Conservation (phyloP, 202 grass and related monocot species). For the Cymbopogon flexuosus region DNA sequence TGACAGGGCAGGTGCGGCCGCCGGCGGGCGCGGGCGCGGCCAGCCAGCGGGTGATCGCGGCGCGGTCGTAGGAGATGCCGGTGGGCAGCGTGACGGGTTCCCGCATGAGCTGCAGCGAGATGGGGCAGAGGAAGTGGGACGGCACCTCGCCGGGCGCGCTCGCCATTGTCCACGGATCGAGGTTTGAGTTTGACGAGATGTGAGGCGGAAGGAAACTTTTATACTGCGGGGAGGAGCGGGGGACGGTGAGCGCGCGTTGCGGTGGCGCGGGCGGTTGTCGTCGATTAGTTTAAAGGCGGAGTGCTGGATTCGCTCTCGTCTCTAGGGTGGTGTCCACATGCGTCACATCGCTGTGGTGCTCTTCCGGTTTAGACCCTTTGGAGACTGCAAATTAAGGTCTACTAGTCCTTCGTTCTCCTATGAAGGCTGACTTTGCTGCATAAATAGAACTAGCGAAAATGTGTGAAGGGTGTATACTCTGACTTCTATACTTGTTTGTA, state of each 20-base stretch:
- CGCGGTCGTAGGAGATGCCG: conserved; percentile 83
- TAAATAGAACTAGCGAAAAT: neutral
- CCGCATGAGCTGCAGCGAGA: conserved; percentile 86
- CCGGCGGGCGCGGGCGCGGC: neutral
- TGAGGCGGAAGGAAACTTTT: neutral
- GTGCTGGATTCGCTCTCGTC: conserved; percentile 13
- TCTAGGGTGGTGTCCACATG: conserved; percentile 31
- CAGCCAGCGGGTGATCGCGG: conserved; percentile 70
- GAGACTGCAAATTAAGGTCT: neutral
- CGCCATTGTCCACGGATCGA: conserved; percentile 20
- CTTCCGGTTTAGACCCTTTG: neutral
- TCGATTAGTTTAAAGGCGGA: conserved; percentile 27
- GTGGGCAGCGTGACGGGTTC: conserved; percentile 78
- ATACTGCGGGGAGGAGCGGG: neutral
- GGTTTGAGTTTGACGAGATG: conserved; percentile 21
- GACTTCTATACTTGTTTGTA: neutral
- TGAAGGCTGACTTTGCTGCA: neutral
- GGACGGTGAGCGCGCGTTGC: neutral
- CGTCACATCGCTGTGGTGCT: neutral
- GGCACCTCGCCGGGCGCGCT: conserved; percentile 49
- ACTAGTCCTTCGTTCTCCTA: neutral
- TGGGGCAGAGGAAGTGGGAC: conserved; percentile 89
- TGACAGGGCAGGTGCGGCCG: conserved; percentile 57
- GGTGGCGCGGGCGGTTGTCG: conserved; percentile 16
- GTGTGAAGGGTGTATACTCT: neutral